Conservation (phyloP, 176 grass and related monocot genomes). For the Thalia dealbata region DNA sequence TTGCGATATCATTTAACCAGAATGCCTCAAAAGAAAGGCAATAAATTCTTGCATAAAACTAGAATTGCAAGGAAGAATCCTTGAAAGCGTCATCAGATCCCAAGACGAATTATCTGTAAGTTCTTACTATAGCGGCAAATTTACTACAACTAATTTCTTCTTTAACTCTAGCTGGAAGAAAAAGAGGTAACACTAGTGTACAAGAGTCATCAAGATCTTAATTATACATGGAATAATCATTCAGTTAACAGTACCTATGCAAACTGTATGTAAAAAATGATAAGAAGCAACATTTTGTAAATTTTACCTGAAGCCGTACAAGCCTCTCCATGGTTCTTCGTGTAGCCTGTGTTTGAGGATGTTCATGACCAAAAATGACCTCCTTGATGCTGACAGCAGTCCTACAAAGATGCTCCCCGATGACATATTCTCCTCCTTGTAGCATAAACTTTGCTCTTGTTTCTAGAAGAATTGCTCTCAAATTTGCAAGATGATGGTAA, state of each 20-base stretch:
- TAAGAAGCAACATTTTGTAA: slow-evolving; percentile 5
- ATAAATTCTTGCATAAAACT: too few relatives aligned
- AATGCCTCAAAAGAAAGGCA: too few relatives aligned
- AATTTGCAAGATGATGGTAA: slow-evolving; percentile 26
- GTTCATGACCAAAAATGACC: slow-evolving; percentile 35
- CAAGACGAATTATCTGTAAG: too few relatives aligned
- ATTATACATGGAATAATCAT: not conserved
- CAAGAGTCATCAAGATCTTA: not conserved
- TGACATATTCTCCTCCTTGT: slow-evolving; percentile 19
- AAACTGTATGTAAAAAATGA: not conserved
- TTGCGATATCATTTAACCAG: too few relatives aligned
- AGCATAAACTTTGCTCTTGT: slow-evolving; percentile 45
- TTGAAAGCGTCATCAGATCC: not conserved
- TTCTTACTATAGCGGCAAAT: not conserved
- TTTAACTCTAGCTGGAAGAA: not conserved
- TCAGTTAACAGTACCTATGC: not conserved
- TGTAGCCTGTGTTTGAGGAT: slow-evolving; percentile 31
- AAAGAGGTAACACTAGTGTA: too few relatives aligned
- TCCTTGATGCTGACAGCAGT: slow-evolving; percentile 40
- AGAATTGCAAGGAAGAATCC: too few relatives aligned
- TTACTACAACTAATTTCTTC: not conserved
- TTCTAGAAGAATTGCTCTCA: slow-evolving; percentile 33
- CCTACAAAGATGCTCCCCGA: slow-evolving; percentile 33
- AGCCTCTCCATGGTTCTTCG: slow-evolving; percentile 16
- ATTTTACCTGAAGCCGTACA: not conserved